A percentile compares a stretch with the other conserved stretches of the same genome.
Evolutionary conservation across 2,329 filamentous ascomycete species (phyloP).

Genomic region (Aspergillus fumigatus): DNA sequence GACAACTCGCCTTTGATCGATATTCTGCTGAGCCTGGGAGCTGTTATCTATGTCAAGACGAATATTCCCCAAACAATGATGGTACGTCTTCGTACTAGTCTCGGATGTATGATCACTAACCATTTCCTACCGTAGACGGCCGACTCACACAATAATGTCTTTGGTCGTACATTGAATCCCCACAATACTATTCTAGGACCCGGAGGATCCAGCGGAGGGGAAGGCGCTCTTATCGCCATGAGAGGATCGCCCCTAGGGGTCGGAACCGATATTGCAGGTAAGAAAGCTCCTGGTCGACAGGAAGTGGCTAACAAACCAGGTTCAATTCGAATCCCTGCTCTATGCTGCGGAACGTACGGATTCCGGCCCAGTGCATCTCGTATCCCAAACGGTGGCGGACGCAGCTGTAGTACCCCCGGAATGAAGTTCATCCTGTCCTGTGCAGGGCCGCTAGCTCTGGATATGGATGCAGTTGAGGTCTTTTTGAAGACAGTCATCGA

Average conservation of each 20-base stretch:
- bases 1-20: conserved; percentile 17
- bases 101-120: not conserved
- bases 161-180: conserved; percentile 40
- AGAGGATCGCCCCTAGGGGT: conserved; percentile 58
- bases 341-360: conserved; percentile 28
- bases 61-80: conserved; percentile 54
- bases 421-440: conserved; percentile 19
- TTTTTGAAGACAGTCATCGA: conserved; percentile 12
- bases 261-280: conserved; percentile 56
- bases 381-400: conserved; percentile 19
- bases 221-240: conserved; percentile 59
- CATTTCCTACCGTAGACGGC: too few relatives aligned
- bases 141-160: conserved; percentile 41
- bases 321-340: conserved; percentile 28
- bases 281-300: not conserved
- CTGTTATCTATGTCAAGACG: conserved; percentile 47
- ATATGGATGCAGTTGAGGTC: conserved; percentile 14
- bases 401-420: conserved; percentile 13
- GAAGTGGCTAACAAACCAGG: conserved; percentile 10
- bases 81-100: conserved; percentile 42
- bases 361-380: conserved; percentile 27
- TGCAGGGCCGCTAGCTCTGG: conserved; percentile 16
- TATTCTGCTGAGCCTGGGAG: conserved; percentile 16
- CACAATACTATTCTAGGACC: conserved; percentile 28
- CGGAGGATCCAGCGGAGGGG: conserved; percentile 42